Percentiles rank a stretch among this genome's conserved stretches.
phyloP scores from a whole-genome alignment of 2,329 filamentous ascomycete species.

The Penicillium expansum region DNA sequence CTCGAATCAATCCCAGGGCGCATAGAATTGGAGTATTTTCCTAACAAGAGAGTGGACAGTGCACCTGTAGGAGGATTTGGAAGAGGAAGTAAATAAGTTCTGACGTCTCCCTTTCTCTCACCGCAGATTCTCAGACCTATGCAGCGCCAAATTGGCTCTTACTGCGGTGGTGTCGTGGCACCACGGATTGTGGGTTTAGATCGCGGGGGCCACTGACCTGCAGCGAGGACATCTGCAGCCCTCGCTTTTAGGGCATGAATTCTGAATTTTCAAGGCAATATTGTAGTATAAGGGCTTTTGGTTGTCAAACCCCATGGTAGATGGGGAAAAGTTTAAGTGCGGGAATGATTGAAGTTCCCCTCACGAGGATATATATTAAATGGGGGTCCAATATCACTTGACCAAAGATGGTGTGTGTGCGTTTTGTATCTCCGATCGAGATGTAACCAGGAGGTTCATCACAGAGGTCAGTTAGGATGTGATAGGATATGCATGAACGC shows the following conservation, averaged over 20 bases:
- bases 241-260: slow-evolving; percentile 16
- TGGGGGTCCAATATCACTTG: background rate
- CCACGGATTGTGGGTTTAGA: slow-evolving; percentile 24
- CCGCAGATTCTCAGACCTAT: slow-evolving; percentile 23
- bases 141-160: slow-evolving; percentile 26
- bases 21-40: background rate
- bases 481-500: background rate
- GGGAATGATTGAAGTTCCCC: background rate
- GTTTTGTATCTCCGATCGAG: background rate
- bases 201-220: slow-evolving; percentile 19
- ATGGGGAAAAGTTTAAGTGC: slow-evolving; percentile 1
- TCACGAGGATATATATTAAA: background rate
- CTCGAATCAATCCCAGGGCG: slow-evolving; percentile 15
- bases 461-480: background rate
- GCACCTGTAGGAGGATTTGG: background rate
- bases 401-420: background rate
- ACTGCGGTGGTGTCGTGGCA: slow-evolving; percentile 36
- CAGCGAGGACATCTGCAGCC: slow-evolving; percentile 20
- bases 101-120: slow-evolving; percentile 11
- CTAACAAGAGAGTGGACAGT: background rate
- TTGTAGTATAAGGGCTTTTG: background rate
- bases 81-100: background rate
- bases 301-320: slow-evolving; percentile 18
- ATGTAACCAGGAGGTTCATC: background rate
- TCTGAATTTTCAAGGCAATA: slow-evolving; percentile 1